Base-by-base conservation (phyloP, 177 flowering plant genomes). In the Tripterygium wilfordii region DNA sequence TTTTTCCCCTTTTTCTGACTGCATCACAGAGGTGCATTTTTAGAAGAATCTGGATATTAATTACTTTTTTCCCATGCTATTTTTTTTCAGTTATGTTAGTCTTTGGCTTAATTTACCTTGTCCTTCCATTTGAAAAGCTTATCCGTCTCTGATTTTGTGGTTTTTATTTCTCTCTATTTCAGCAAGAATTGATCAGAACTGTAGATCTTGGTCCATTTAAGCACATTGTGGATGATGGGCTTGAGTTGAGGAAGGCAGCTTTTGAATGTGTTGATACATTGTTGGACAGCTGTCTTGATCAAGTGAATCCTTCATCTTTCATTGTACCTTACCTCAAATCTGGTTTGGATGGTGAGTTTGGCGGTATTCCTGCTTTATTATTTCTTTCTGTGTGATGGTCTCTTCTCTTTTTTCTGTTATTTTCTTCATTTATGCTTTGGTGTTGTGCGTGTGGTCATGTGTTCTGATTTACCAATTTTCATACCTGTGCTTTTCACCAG, bases 141-240 rank as follows among this genome's bases (percentile, higher is more conserved):
- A 12, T 7, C 12, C 12, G 8, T 30, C 33, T 30, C 7, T 30
- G 12, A 30, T 21, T 3, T 16, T 21, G 20, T 33, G 1, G 38
- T 51, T 35, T 25, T 18, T 27, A 24, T 23, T 15, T 23, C 20
- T 17, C 10, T 27, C 46, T 57, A 16, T 5, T 76, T 66, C 95
- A 94, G 99, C 60, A 78, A 90, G 99, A 90, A 56, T 69, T 94
- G 73, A 94, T 94, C 35, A 77, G 97, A 68, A 89, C 96, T 16
- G 99, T 94, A 48, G 97, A 94, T 74, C 90, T 94, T 54, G 99
- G 99, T 56, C 99, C 99, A 46, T 94, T 94, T 56, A 94, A 94
- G 83, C 99, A 94, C 63, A 70, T 75, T 47, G 97, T 94, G 42
- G 99, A 94, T 67, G 99, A 94, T 72, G 99, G 99, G 16, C 95